phyloP scores from a whole-genome alignment of 768 basidiomycete genomes.

The Ramaria sp. region DNA sequence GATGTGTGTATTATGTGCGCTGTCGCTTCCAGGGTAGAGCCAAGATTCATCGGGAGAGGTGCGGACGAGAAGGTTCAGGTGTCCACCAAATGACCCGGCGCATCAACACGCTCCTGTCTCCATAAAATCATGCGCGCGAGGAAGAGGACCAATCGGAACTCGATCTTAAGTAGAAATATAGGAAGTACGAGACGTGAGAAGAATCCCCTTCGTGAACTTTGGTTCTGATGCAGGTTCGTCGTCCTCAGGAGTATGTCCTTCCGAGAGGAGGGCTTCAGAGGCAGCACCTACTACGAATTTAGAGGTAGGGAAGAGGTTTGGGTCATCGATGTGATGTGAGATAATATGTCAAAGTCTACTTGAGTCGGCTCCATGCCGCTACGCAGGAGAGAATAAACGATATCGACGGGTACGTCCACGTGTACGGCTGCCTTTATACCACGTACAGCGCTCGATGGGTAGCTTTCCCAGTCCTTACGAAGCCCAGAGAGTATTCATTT shows the following conservation, averaged over 20 bases:
- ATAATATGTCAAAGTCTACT: constrained; percentile 34
- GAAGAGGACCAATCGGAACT: constrained; percentile 38
- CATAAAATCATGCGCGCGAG: constrained; percentile 40
- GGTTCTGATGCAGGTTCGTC: constrained; percentile 10
- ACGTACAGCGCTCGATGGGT: constrained; percentile 24
- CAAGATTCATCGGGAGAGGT: constrained; percentile 42
- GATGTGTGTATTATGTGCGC: constrained; percentile 43
- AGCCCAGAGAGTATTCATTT: constrained; percentile 39
- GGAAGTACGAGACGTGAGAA: constrained; percentile 26
- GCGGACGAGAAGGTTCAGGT: constrained; percentile 42
- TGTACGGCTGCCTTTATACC: constrained; percentile 16
- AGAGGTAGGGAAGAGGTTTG: constrained; percentile 32
- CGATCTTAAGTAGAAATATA: constrained; percentile 23
- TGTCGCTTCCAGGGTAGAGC: constrained; percentile 46
- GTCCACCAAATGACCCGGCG: constrained; percentile 45
- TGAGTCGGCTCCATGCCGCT: constrained; percentile 36
- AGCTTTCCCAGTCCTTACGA: constrained; percentile 34
- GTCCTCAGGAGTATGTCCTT: constrained; percentile 34
- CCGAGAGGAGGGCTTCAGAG: constrained; percentile 23
- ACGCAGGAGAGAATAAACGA: constrained; percentile 35
- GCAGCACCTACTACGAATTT: constrained; percentile 37
- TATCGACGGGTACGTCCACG: constrained; percentile 17
- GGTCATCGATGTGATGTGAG: constrained; percentile 38
- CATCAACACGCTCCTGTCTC: constrained; percentile 49
- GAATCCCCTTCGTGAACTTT: constrained; percentile 21